Evolutionary conservation across 1,284 basidiomycete species (phyloP).

Genomic region (Leucoagaricus sp.): DNA sequence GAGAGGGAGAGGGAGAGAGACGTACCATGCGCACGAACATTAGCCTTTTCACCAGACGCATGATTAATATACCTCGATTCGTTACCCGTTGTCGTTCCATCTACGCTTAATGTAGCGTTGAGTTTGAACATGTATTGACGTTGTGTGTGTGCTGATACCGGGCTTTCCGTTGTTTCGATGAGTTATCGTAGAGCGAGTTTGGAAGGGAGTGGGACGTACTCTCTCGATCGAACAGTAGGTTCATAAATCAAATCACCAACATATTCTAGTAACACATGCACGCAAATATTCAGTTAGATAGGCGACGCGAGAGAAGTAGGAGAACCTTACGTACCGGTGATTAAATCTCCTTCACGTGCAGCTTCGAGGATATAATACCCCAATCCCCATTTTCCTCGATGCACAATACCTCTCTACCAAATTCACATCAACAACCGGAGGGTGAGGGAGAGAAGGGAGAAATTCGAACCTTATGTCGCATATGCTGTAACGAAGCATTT

Average conservation of each 20-base stretch:
- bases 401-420: conserved; percentile 41
- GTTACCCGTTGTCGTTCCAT: conserved; percentile 56
- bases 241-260: conserved; percentile 53
- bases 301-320: neutral
- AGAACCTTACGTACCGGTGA: conserved; percentile 42
- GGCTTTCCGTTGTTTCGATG: conserved; percentile 21
- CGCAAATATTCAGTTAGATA: neutral
- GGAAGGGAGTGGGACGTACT: conserved; percentile 35
- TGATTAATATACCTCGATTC: conserved; percentile 64
- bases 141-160: conserved; percentile 36
- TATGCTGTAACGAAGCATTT: conserved; percentile 46
- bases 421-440: neutral
- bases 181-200: conserved; percentile 2
- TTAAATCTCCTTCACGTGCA: conserved; percentile 40
- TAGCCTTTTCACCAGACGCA: conserved; percentile 26
- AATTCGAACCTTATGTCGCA: conserved; percentile 36
- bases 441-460: neutral
- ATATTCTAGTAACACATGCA: conserved; percentile 60
- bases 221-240: conserved; percentile 40
- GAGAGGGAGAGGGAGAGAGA: neutral
- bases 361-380: conserved; percentile 52
- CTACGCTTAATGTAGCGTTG: conserved; percentile 43
- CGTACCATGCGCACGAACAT: conserved; percentile 48
- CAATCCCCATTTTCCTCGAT: conserved; percentile 43
- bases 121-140: conserved; percentile 61